These are phyloP conservation scores for Penicillium sp. DNA, from an alignment of 2,329 filamentous ascomycete genomes.

Conservation along the genomic window DNA sequence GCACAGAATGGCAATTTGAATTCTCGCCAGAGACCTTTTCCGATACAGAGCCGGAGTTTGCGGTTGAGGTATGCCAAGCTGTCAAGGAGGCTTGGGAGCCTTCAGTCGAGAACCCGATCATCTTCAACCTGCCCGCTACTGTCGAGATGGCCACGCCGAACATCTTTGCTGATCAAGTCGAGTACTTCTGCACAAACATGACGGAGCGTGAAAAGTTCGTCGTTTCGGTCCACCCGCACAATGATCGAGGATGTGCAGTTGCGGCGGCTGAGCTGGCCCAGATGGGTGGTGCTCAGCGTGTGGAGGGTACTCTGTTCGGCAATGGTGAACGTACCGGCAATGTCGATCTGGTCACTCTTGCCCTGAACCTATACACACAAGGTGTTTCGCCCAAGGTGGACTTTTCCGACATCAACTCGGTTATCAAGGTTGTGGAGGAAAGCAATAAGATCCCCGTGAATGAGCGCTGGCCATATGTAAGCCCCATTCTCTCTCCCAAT, in stretches of 20 bases:
- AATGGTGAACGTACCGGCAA: conserved; percentile 96
- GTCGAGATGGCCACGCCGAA: conserved; percentile 95
- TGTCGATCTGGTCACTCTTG: conserved; percentile 88
- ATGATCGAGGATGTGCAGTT: conserved; percentile 84
- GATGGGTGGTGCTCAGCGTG: conserved; percentile 91
- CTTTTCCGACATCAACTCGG: conserved; percentile 78
- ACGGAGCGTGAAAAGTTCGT: conserved; percentile 77
- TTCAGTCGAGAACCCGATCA: conserved; percentile 69
- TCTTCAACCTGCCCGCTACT: conserved; percentile 94
- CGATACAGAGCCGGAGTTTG: conserved; percentile 79
- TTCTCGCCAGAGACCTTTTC: conserved; percentile 65
- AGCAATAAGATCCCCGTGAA: conserved; percentile 95
- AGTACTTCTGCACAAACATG: conserved; percentile 87
- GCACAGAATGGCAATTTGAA: conserved; percentile 52
- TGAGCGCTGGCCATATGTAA: conserved; percentile 82
- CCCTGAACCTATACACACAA: conserved; percentile 90
- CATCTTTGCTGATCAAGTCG: conserved; percentile 91
- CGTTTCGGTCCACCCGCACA: conserved; percentile 89
- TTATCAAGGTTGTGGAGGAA: conserved; percentile 84
- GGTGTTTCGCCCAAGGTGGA: conserved; percentile 79
- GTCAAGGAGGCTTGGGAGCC: conserved; percentile 93
- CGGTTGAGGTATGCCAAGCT: conserved; percentile 76
- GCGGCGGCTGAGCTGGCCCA: conserved; percentile 88
- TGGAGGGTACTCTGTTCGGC: conserved; percentile 89
- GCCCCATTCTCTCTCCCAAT: conserved; percentile 31